Evolutionary conservation across 495 filamentous ascomycete species (phyloP).

Genomic region (Aspergillus hancockii): DNA sequence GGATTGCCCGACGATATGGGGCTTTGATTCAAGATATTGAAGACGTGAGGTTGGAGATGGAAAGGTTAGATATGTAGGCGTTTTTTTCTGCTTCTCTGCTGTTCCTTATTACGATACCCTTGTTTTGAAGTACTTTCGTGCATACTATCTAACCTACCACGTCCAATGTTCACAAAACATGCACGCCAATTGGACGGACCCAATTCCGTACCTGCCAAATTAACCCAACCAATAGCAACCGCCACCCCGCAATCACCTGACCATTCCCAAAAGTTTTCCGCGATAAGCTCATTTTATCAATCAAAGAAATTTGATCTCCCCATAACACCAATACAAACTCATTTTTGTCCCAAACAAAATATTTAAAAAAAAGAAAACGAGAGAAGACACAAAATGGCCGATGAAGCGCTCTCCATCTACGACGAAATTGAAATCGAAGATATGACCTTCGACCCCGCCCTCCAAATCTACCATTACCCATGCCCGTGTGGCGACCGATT

Average conservation of each 20-base stretch:
- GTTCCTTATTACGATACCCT: slow-evolving; percentile 6
- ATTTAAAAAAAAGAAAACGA: too few species aligned
- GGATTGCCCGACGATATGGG: slow-evolving; percentile 63
- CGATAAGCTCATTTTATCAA: slow-evolving; percentile 11
- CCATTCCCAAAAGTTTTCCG: slow-evolving; percentile 32
- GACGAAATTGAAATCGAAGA: slow-evolving; percentile 99
- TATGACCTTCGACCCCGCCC: slow-evolving; percentile 84
- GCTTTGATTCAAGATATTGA: slow-evolving; percentile 54
- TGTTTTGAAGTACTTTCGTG: background rate
- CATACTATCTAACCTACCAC: too few species aligned
- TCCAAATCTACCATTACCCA: slow-evolving; percentile 91
- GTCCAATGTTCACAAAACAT: background rate
- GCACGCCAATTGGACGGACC: background rate
- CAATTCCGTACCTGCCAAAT: background rate
- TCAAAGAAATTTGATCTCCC: background rate
- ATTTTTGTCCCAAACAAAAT: slow-evolving; percentile 3
- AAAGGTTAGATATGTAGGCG: slow-evolving; percentile 42
- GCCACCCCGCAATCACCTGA: slow-evolving; percentile 35
- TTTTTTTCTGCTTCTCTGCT: background rate
- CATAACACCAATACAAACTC: background rate
- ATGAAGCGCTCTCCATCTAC: slow-evolving; percentile 75
- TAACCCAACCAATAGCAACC: slow-evolving; percentile 5
- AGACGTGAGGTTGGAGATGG: slow-evolving; percentile 58
- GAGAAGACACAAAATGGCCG: slow-evolving; percentile 64
- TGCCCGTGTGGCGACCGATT: slow-evolving; percentile 98